phyloP scores from a whole-genome alignment of 768 basidiomycete genomes.

The Clitopilus passeckerianus region DNA sequence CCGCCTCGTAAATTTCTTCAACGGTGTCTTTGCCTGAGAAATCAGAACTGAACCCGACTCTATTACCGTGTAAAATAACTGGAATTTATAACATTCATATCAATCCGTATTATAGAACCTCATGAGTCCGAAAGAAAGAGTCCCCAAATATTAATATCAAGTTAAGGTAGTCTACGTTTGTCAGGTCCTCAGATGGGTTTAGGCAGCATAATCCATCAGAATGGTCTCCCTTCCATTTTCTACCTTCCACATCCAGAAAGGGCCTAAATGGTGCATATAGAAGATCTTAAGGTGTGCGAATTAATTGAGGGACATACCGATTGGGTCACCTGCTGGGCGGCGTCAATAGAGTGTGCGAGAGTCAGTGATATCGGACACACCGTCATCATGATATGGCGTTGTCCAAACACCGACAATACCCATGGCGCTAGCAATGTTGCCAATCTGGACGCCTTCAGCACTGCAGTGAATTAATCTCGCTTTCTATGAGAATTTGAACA shows the following conservation, averaged over 20 bases:
- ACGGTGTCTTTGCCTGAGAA: conserved; percentile 20
- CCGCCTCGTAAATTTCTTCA: conserved; percentile 45
- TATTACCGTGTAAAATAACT: too few species aligned
- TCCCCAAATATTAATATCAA: too few species aligned
- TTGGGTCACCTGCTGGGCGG: conserved; percentile 47
- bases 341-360: background rate
- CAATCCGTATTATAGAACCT: too few species aligned
- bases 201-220: conserved; percentile 22
- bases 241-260: conserved; percentile 72
- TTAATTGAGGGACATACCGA: conserved; percentile 35
- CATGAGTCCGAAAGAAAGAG: too few species aligned
- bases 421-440: conserved; percentile 56
- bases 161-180: background rate
- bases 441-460: conserved; percentile 65
- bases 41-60: too few species aligned
- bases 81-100: too few species aligned
- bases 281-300: background rate
- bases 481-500: background rate
- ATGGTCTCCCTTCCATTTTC: conserved; percentile 28
- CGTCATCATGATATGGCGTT: conserved; percentile 52
- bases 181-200: background rate
- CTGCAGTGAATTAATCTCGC: conserved; percentile 24
- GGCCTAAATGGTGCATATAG: conserved; percentile 33
- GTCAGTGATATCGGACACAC: conserved; percentile 20
- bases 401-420: conserved; percentile 72